phyloP scores from a whole-genome alignment of 2,329 filamentous ascomycete species.

The Dichotomopilus funicola region DNA sequence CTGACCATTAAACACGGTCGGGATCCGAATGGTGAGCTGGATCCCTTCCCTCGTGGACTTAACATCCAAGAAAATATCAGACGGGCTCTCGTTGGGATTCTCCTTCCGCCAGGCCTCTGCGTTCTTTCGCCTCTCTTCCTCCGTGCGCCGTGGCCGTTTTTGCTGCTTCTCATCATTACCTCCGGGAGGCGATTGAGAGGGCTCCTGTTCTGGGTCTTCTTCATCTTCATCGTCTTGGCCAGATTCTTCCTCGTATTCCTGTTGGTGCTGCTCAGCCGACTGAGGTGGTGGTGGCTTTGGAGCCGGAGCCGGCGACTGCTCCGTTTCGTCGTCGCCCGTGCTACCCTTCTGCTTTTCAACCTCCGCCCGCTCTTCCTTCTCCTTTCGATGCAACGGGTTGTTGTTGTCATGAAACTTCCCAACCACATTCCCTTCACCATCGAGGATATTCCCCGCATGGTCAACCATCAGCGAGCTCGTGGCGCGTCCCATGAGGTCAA shows the following conservation, averaged over 20 bases:
- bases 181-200: neutral
- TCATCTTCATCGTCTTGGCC: slow-evolving; percentile 9
- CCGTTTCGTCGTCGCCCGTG: neutral
- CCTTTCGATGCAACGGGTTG: slow-evolving; percentile 36
- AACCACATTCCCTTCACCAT: slow-evolving; percentile 39
- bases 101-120: slow-evolving; percentile 33
- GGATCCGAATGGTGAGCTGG: slow-evolving; percentile 51
- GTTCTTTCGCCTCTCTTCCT: slow-evolving; percentile 30
- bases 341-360: neutral
- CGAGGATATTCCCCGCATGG: slow-evolving; percentile 40
- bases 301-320: neutral
- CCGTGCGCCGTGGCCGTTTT: slow-evolving; percentile 16
- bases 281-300: neutral
- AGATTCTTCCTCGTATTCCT: neutral
- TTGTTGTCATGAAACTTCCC: slow-evolving; percentile 43
- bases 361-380: slow-evolving; percentile 21
- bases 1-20: slow-evolving; percentile 44
- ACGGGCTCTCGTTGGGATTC: slow-evolving; percentile 37
- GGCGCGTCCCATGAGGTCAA: slow-evolving; percentile 29
- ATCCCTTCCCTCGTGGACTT: slow-evolving; percentile 53
- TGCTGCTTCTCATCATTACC: slow-evolving; percentile 7
- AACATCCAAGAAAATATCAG: slow-evolving; percentile 51
- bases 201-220: slow-evolving; percentile 2
- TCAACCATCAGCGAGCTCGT: slow-evolving; percentile 37
- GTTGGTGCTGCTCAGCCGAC: neutral